Percentiles rank a stretch among this genome's conserved stretches.
Evolutionary conservation across 495 filamentous ascomycete species (phyloP).

Genomic region (Hyaloscypha hepaticicola): DNA sequence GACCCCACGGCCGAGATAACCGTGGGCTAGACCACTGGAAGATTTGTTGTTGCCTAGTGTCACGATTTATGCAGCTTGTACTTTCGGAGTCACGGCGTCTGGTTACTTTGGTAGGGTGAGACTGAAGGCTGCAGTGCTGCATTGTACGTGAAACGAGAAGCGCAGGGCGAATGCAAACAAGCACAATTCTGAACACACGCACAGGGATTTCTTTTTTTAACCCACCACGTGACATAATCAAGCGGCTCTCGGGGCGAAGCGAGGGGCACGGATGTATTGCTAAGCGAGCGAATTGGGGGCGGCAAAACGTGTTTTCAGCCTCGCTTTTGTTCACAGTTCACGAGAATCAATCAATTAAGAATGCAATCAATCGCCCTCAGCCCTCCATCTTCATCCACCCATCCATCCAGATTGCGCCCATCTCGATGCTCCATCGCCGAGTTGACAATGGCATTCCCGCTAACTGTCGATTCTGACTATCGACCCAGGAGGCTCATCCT

Average conservation of each 20-base stretch:
- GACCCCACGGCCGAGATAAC: slow-evolving; percentile 55
- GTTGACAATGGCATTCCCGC: not conserved
- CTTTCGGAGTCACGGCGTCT: not conserved
- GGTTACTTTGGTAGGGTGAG: slow-evolving; percentile 12
- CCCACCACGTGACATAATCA: not conserved
- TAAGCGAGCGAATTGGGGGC: not conserved
- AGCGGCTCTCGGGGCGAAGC: no score
- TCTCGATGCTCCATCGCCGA: not conserved
- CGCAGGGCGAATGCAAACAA: slow-evolving; percentile 11
- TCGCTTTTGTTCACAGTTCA: not conserved
- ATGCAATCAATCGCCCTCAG: not conserved
- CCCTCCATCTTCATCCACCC: not conserved
- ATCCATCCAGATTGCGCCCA: no score
- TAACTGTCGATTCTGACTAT: not conserved
- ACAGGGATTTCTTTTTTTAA: not conserved
- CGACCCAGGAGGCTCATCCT: no score
- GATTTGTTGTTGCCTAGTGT: not conserved
- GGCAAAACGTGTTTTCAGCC: not conserved
- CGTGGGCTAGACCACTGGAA: slow-evolving; percentile 29
- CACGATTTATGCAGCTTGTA: slow-evolving; percentile 1
- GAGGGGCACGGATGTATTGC: not conserved
- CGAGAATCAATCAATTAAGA: not conserved
- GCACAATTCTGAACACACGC: not conserved
- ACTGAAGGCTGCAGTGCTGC: not conserved
- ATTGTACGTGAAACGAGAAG: slow-evolving; percentile 15